Base-by-base conservation (phyloP, 2,329 filamentous ascomycete genomes). In the Lachnellula hyalina region DNA sequence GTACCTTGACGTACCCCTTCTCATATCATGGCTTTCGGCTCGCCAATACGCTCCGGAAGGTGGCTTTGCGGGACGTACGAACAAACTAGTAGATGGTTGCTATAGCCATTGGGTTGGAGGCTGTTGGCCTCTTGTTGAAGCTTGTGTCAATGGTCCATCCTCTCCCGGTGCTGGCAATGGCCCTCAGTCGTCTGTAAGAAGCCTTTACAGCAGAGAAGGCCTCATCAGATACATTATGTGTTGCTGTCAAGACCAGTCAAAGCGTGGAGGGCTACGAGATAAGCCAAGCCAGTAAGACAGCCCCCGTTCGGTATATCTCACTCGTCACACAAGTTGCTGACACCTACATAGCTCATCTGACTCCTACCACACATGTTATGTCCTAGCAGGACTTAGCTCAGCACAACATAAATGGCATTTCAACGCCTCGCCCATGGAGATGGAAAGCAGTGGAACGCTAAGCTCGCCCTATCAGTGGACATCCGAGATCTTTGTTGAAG, bases 91-190 rank as follows among this genome's bases (percentile, higher is more conserved):
- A 34, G 94, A 99, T 71, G 94, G 93, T 46, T 99, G 94, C 74
- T 99, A 99, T 75, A 96, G 90, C 70, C 93, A 96, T 73, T 99
- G 94, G 94, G 87, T 96, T 35, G 94, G 94, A 52, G 89, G 88
- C 52, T 97, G 92, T 75, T 99, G 92, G 90, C 87, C 93, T 46
- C 74, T 99, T 61, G 78, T 97, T 63, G 88, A 96, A 75, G 89
- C 90, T 54, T 86, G 86, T 52, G 74, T 94, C 55, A 80, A 81
- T 62, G 82, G 80, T 28, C 75, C 77, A 53, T 72, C 71, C 52
- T 59, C 63, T 51, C 14, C 41, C 23, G 9, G n/a, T 23, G 12
- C 5, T 25, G 12, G 47, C 50, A 15, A 17, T 56, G 25, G 42
- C 57, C 64, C 14, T 57, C 62, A 15, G 57, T 65, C 52, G 4